phyloP scores from a whole-genome alignment of 2,329 filamentous ascomycete species.

The Verticillium nubilum region DNA sequence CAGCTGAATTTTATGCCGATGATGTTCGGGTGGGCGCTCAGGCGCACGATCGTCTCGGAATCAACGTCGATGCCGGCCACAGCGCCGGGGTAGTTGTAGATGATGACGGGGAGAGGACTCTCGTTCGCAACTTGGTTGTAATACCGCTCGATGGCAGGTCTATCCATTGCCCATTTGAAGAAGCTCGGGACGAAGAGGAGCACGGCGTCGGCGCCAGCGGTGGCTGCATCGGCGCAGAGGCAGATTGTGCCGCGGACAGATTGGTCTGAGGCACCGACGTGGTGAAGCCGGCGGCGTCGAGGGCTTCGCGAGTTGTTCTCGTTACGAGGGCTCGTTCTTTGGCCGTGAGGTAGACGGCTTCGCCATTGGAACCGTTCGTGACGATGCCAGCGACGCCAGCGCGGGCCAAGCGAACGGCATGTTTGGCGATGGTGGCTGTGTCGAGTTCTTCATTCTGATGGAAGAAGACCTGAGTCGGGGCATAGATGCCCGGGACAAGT shows the following conservation, averaged over 20 bases:
- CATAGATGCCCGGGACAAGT: conserved; percentile 56
- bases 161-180: conserved; percentile 14
- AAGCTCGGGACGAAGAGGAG: conserved; percentile 14
- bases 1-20: conserved; percentile 45
- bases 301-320: conserved; percentile 17
- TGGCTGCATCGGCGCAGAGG: conserved; percentile 8
- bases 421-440: conserved; percentile 39
- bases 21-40: conserved; percentile 56
- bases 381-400: conserved; percentile 63
- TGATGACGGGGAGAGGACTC: conserved; percentile 11
- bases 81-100: conserved; percentile 14
- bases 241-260: conserved; percentile 11
- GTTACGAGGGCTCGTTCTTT: conserved; percentile 9
- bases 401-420: conserved; percentile 54
- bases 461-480: conserved; percentile 61
- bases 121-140: conserved; percentile 10
- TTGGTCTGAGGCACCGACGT: conserved; percentile 13
- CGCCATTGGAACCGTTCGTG: conserved; percentile 68
- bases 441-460: conserved; percentile 52
- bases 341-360: conserved; percentile 53
- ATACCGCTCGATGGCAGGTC: conserved; percentile 7
- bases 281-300: conserved; percentile 56
- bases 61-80: conserved; percentile 12
- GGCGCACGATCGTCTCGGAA: conserved; percentile 12
- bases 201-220: conserved; percentile 10